Conservation (phyloP, 2,329 filamentous ascomycete genomes). For the Allantophomopsis cytisporea region DNA sequence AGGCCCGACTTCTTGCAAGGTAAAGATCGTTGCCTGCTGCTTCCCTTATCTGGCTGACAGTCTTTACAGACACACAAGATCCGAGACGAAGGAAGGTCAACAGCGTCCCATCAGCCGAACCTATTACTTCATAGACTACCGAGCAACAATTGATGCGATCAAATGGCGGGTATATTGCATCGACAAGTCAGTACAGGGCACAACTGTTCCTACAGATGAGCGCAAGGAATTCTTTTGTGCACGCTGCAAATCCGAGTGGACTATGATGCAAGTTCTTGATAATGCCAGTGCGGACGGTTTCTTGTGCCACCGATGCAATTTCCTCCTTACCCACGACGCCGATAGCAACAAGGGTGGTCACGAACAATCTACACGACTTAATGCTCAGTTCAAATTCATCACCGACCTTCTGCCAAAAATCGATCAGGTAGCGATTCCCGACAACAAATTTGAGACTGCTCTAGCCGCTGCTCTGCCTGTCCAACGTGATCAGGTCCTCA, state of each 20-base stretch:
- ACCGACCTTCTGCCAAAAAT: slow-evolving; percentile 65
- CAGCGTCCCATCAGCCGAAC: slow-evolving; percentile 73
- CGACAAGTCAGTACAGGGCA: slow-evolving; percentile 76
- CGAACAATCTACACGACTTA: slow-evolving; percentile 60
- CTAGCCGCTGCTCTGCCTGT: slow-evolving; percentile 49
- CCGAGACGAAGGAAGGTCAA: slow-evolving; percentile 68
- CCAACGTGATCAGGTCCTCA: slow-evolving; percentile 45
- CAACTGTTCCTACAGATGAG: slow-evolving; percentile 67
- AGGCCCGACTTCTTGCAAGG: slow-evolving; percentile 76
- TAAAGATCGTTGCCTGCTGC: slow-evolving; percentile 26
- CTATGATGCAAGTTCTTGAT: slow-evolving; percentile 79
- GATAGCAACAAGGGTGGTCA: slow-evolving; percentile 57
- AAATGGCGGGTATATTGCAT: slow-evolving; percentile 88
- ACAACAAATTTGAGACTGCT: slow-evolving; percentile 60
- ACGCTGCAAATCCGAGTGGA: slow-evolving; percentile 76
- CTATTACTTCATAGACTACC: slow-evolving; percentile 96
- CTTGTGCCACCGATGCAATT: slow-evolving; percentile 66
- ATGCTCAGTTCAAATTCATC: slow-evolving; percentile 68
- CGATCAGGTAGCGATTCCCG: slow-evolving; percentile 60
- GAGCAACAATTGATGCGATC: slow-evolving; percentile 86
- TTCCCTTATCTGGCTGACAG: slow-evolving; percentile 1
- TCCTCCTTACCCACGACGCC: slow-evolving; percentile 48
- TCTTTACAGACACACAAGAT: slow-evolving; percentile 47
- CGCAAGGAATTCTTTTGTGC: slow-evolving; percentile 85
- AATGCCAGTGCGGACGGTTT: slow-evolving; percentile 59